These are phyloP conservation scores for Oleoguttula mirabilis DNA, from an alignment of 495 filamentous ascomycete genomes.

Conservation along the genomic window DNA sequence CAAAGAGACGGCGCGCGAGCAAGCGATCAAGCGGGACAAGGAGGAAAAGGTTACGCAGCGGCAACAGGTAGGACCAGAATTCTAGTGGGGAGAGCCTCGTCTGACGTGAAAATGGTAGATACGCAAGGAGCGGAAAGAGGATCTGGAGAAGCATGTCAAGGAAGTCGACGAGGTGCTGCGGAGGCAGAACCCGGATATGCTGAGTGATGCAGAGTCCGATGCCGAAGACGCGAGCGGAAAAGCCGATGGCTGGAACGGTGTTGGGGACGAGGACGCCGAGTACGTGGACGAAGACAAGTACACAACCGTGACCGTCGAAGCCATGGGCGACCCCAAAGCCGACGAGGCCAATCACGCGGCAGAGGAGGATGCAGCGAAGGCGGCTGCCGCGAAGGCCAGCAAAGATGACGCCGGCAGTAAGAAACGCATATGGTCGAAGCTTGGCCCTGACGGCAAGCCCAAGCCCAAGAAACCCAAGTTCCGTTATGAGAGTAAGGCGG, in stretches of 20 bases:
- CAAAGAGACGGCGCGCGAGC: slow-evolving; percentile 68
- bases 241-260: slow-evolving; percentile 15
- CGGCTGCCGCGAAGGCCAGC: slow-evolving; percentile 23
- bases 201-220: slow-evolving; percentile 35
- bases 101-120: slow-evolving; percentile 4
- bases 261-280: slow-evolving; percentile 43
- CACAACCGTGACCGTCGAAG: slow-evolving; percentile 85
- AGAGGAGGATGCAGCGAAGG: slow-evolving; percentile 24
- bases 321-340: slow-evolving; percentile 42
- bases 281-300: slow-evolving; percentile 94
- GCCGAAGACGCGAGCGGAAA: slow-evolving; percentile 33
- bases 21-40: slow-evolving; percentile 56
- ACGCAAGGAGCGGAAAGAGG: slow-evolving; percentile 56
- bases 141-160: slow-evolving; percentile 66
- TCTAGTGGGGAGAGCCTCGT: not conserved
- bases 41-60: slow-evolving; percentile 60
- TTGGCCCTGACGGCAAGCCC: slow-evolving; percentile 42
- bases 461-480: slow-evolving; percentile 85
- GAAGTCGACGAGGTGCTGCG: slow-evolving; percentile 52
- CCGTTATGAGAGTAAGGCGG: slow-evolving; percentile 74
- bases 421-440: slow-evolving; percentile 34
- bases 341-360: slow-evolving; percentile 2
- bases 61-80: slow-evolving; percentile 47
- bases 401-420: slow-evolving; percentile 16
- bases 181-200: slow-evolving; percentile 25